phyloP scores from a whole-genome alignment of 2,329 filamentous ascomycete species.

The Pseudocercospora fuligena region DNA sequence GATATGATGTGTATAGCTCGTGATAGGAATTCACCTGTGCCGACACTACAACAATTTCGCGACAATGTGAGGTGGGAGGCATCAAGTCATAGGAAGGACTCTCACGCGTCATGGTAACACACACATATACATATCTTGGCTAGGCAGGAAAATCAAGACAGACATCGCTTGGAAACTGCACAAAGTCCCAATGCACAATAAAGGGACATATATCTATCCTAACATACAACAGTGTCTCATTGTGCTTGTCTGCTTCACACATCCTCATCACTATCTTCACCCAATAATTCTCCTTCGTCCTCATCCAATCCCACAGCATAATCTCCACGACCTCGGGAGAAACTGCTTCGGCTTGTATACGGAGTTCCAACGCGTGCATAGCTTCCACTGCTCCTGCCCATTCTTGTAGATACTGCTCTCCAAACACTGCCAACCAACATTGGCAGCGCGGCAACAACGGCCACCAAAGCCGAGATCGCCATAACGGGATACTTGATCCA shows the following conservation, averaged over 20 bases:
- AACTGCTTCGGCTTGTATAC: constrained; percentile 88
- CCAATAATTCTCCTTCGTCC: constrained; percentile 91
- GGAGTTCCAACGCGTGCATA: constrained; percentile 57
- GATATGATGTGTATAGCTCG: neutral
- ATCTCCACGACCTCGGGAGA: constrained; percentile 83
- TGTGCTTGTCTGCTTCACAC: constrained; percentile 47
- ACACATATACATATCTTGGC: neutral
- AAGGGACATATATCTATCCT: neutral
- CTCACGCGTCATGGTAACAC: neutral
- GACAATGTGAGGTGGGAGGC: neutral
- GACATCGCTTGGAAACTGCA: neutral
- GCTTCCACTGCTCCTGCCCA: constrained; percentile 54
- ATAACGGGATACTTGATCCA: constrained; percentile 77
- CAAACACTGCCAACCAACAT: constrained; percentile 74
- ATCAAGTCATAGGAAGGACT: neutral
- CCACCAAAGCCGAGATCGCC: constrained; percentile 59
- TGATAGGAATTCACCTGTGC: neutral
- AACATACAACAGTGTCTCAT: neutral
- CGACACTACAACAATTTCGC: neutral
- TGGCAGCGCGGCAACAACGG: constrained; percentile 61
- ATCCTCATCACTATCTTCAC: constrained; percentile 85
- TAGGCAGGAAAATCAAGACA: neutral
- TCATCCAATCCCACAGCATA: constrained; percentile 83
- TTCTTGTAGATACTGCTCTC: constrained; percentile 61
- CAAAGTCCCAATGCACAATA: neutral